phyloP scores from a whole-genome alignment of 768 basidiomycete genomes.

The Pisolithus tinctorius region DNA sequence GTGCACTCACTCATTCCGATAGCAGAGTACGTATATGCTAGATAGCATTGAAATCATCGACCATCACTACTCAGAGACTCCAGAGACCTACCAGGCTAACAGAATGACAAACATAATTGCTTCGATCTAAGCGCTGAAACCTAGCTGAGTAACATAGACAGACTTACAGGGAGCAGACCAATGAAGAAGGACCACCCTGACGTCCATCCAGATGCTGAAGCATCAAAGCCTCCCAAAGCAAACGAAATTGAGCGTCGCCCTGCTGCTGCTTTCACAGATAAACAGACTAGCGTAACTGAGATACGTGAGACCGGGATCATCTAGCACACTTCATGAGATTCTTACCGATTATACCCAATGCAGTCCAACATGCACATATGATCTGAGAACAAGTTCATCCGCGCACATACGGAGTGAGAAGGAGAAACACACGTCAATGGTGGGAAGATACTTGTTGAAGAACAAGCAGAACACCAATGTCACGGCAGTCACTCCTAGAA shows the following conservation, averaged over 20 bases:
- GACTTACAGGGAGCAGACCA: slow-evolving; percentile 45
- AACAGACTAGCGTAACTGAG: slow-evolving; percentile 47
- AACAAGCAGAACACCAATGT: slow-evolving; percentile 49
- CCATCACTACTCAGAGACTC: not conserved
- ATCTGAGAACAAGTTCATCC: slow-evolving; percentile 30
- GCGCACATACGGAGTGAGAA: not conserved
- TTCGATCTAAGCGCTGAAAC: too few species aligned
- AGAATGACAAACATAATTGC: not conserved
- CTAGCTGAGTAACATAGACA: not conserved
- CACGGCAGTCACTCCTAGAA: slow-evolving; percentile 44
- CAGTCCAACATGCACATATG: slow-evolving; percentile 58
- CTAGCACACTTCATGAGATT: not conserved
- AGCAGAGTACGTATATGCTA: slow-evolving; percentile 50
- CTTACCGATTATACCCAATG: slow-evolving; percentile 46
- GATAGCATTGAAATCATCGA: slow-evolving; percentile 12
- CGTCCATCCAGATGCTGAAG: slow-evolving; percentile 60
- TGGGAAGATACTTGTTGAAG: slow-evolving; percentile 44
- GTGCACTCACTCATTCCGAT: slow-evolving; percentile 51
- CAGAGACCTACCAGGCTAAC: slow-evolving; percentile 22
- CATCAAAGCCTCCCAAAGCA: slow-evolving; percentile 53
- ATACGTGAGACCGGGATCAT: slow-evolving; percentile 8
- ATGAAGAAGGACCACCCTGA: slow-evolving; percentile 67
- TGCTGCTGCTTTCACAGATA: slow-evolving; percentile 50
- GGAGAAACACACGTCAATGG: slow-evolving; percentile 36
- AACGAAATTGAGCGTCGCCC: slow-evolving; percentile 50